Conservation (phyloP, 768 basidiomycete genomes). For the Xerocomellus intermedius region DNA sequence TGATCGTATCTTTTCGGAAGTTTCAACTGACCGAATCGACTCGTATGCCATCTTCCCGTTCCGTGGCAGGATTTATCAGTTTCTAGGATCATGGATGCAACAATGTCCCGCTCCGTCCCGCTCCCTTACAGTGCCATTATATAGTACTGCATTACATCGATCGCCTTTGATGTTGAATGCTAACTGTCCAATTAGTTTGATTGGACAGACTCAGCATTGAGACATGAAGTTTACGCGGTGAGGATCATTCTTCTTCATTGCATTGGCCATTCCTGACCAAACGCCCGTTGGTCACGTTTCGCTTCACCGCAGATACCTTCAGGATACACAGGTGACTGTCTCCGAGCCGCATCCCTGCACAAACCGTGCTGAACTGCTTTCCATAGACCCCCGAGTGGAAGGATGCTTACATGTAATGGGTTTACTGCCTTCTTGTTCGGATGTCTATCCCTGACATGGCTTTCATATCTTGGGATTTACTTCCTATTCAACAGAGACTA, state of each 20-base stretch:
- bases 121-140: not conserved
- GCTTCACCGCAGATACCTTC: constrained; percentile 50
- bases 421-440: not conserved
- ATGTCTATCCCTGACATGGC: not conserved
- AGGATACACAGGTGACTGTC: constrained; percentile 60
- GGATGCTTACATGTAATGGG: constrained; percentile 32
- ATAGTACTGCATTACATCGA: not conserved
- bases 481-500: constrained; percentile 54
- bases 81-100: constrained; percentile 3
- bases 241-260: constrained; percentile 12
- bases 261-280: not conserved
- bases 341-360: not conserved
- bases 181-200: not conserved
- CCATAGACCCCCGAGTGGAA: constrained; percentile 63
- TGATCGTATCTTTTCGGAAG: constrained; percentile 4
- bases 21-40: constrained; percentile 12
- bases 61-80: not conserved
- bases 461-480: not conserved
- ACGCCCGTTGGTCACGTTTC: not conserved
- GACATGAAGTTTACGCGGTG: constrained; percentile 63
- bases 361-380: constrained; percentile 1
- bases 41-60: not conserved
- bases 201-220: not conserved
- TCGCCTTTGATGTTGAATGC: not conserved
- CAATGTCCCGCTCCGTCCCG: constrained; percentile 14